A percentile compares a stretch with the other conserved stretches of the same genome.
Evolutionary conservation across 768 basidiomycete species (phyloP).

Genomic region (Suillus sp.): DNA sequence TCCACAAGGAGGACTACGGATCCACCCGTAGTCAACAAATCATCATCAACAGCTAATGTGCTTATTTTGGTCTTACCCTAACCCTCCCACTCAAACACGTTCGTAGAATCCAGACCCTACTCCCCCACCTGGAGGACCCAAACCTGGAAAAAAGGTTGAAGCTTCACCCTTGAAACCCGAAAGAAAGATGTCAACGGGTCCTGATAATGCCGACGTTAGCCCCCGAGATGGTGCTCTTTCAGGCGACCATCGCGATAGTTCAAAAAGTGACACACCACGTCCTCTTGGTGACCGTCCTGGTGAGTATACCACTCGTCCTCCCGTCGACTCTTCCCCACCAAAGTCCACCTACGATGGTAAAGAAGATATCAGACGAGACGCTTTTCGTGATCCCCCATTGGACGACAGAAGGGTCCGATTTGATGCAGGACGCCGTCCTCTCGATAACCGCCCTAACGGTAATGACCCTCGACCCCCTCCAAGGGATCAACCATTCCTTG

Average conservation of each 20-base stretch:
- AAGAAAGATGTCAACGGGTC: slow-evolving; percentile 14
- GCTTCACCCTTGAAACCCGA: slow-evolving; percentile 9
- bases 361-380: slow-evolving; percentile 29
- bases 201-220: slow-evolving; percentile 19
- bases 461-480: slow-evolving; percentile 22
- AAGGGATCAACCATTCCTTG: slow-evolving; percentile 36
- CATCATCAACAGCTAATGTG: slow-evolving; percentile 31
- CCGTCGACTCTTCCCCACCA: slow-evolving; percentile 25
- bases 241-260: slow-evolving; percentile 12
- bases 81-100: slow-evolving; percentile 14
- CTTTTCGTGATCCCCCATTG: slow-evolving; percentile 25
- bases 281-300: slow-evolving; percentile 26
- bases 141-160: slow-evolving; percentile 20
- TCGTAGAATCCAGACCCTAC: slow-evolving; percentile 25
- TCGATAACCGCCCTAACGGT: slow-evolving; percentile 21
- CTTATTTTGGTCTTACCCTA: slow-evolving; percentile 18
- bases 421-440: slow-evolving; percentile 26
- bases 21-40: slow-evolving; percentile 21
- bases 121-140: slow-evolving; percentile 29
- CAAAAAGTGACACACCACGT: slow-evolving; percentile 16
- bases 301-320: slow-evolving; percentile 33
- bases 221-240: slow-evolving; percentile 11
- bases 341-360: slow-evolving; percentile 31
- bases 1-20: slow-evolving; percentile 23
- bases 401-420: slow-evolving; percentile 34